Percentiles rank a stretch among this genome's conserved stretches.
Evolutionary conservation across 202 grass and related monocot genomes (phyloP).

Genomic region (Brachypodium distachyon): DNA sequence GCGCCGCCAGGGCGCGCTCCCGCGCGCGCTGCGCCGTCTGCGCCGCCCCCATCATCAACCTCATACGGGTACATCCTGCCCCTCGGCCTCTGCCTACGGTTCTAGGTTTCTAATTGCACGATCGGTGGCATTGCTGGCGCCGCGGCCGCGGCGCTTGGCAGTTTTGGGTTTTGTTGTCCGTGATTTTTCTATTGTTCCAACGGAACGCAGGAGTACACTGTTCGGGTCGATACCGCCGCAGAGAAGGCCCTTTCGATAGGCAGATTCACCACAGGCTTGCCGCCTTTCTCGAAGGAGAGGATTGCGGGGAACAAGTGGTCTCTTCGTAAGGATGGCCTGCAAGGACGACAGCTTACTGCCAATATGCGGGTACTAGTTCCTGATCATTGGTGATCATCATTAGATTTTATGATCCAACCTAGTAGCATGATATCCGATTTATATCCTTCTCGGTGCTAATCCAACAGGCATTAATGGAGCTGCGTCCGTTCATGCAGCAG

Average conservation of each 20-base stretch:
- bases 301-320: conserved; percentile 60
- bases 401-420: neutral
- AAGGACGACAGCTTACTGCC: conserved; percentile 59
- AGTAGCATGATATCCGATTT: neutral
- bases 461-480: neutral
- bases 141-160: neutral
- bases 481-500: neutral
- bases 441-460: neutral
- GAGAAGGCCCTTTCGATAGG: conserved; percentile 56
- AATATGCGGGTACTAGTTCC: conserved; percentile 41
- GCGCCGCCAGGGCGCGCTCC: conserved; percentile 34
- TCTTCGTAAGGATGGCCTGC: conserved; percentile 55
- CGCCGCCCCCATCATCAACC: conserved; percentile 43
- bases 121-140: neutral
- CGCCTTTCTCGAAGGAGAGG: conserved; percentile 51
- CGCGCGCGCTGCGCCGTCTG: conserved; percentile 46
- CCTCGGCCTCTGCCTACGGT: neutral
- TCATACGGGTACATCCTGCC: conserved; percentile 48
- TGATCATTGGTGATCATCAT: neutral
- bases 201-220: conserved; percentile 48
- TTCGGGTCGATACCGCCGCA: conserved; percentile 35
- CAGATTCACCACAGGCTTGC: conserved; percentile 60
- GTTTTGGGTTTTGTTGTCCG: neutral
- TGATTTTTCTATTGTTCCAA: neutral
- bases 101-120: neutral